Percentiles rank a stretch among this genome's conserved stretches.
phyloP scores from a whole-genome alignment of 306 rosid species.

The Medicago lupulina region DNA sequence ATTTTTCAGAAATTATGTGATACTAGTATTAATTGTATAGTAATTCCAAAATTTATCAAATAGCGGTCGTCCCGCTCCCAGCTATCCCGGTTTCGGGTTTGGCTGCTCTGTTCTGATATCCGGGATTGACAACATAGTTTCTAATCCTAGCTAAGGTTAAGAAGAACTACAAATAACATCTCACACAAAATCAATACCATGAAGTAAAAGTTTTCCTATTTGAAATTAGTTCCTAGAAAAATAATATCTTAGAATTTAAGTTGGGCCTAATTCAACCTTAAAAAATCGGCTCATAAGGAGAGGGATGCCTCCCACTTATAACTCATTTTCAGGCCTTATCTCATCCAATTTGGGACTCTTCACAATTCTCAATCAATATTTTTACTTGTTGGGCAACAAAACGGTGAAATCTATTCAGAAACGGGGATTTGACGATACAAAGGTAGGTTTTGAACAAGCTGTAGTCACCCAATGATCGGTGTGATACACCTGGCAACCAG shows the following conservation, averaged over 20 bases:
- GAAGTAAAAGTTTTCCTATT: slow-evolving; percentile 6
- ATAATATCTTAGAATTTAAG: background rate
- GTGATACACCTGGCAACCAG: slow-evolving; percentile 9
- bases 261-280: background rate
- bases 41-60: too few species aligned
- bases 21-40: too few species aligned
- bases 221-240: slow-evolving; percentile 15
- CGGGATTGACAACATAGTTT: background rate
- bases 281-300: background rate
- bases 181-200: slow-evolving; percentile 20
- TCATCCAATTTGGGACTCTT: background rate
- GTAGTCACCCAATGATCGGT: slow-evolving; percentile 5
- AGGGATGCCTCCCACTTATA: background rate
- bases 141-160: slow-evolving; percentile 21
- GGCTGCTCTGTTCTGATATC: background rate
- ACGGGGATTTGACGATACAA: background rate
- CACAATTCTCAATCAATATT: slow-evolving; percentile 6
- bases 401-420: slow-evolving; percentile 21
- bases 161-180: background rate
- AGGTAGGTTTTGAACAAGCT: slow-evolving; percentile 7
- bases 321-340: background rate
- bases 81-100: background rate
- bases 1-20: too few species aligned
- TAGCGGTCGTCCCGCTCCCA: too few species aligned
- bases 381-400: background rate